These are phyloP conservation scores for Penicillium sp. DNA, from an alignment of 2,329 filamentous ascomycete genomes.

Conservation along the genomic window DNA sequence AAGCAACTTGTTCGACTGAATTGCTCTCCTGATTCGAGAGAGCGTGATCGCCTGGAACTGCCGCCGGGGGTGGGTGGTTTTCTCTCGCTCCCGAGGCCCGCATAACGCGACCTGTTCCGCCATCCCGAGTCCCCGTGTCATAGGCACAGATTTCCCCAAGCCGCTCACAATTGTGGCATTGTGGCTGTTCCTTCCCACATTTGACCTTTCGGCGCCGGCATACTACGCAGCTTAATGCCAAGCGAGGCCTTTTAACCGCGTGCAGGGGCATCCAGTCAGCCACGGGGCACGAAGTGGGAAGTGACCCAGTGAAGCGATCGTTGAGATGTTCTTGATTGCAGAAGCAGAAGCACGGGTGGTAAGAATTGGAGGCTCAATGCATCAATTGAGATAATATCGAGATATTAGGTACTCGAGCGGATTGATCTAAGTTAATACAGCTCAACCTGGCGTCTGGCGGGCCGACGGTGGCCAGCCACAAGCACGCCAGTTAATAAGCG, in stretches of 20 bases:
- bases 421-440: too few species aligned
- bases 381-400: too few species aligned
- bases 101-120: constrained; percentile 3
- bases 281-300: neutral
- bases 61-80: neutral
- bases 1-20: neutral
- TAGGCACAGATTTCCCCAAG: constrained; percentile 4
- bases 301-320: too few species aligned
- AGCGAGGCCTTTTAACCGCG: constrained; percentile 3
- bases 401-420: too few species aligned
- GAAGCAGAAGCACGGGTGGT: neutral
- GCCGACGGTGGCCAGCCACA: too few species aligned
- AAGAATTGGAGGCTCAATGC: neutral
- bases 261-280: neutral
- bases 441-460: too few species aligned
- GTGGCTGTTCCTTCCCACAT: constrained; percentile 5
- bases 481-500: too few species aligned
- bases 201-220: constrained; percentile 11
- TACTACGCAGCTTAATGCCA: constrained; percentile 8
- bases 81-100: neutral
- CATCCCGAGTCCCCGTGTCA: constrained; percentile 4
- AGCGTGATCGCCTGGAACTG: neutral
- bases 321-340: neutral
- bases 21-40: neutral
- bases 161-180: constrained; percentile 9